Conservation (phyloP, 768 basidiomycete species). For the Phlebiopsis gigantea region DNA sequence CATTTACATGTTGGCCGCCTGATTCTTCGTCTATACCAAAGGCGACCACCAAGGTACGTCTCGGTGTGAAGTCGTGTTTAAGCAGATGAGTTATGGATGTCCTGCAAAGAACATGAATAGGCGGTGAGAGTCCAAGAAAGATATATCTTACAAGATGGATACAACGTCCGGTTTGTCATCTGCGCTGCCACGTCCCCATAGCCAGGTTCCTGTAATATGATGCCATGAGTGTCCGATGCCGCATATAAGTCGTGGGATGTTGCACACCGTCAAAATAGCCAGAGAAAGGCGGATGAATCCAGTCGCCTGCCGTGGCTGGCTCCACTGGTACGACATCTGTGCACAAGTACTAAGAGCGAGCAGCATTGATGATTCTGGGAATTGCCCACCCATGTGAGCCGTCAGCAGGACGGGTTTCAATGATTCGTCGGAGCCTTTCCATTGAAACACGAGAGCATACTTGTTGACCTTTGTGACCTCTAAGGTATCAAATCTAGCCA, state of each 20-base stretch:
- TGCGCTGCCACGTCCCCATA: slow-evolving; percentile 73
- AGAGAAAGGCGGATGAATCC: slow-evolving; percentile 55
- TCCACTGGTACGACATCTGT: slow-evolving; percentile 62
- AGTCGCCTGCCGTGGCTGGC: slow-evolving; percentile 40
- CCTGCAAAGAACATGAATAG: neutral
- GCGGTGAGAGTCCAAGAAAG: neutral
- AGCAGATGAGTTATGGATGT: neutral
- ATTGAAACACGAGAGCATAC: slow-evolving; percentile 69
- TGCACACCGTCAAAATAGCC: slow-evolving; percentile 47
- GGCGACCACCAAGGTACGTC: slow-evolving; percentile 44
- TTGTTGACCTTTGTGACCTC: slow-evolving; percentile 68
- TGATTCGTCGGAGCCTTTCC: slow-evolving; percentile 55
- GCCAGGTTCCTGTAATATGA: slow-evolving; percentile 44
- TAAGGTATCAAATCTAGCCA: slow-evolving; percentile 50
- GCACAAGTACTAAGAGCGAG: neutral
- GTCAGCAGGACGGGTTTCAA: slow-evolving; percentile 68
- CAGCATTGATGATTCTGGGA: neutral
- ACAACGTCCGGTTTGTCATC: slow-evolving; percentile 79
- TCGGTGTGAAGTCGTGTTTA: slow-evolving; percentile 55
- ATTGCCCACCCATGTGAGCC: slow-evolving; percentile 55
- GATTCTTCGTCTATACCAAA: slow-evolving; percentile 24
- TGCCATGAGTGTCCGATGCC: neutral
- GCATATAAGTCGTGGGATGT: too few species aligned
- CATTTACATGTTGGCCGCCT: slow-evolving; percentile 8
- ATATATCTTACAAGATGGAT: slow-evolving; percentile 44